Conservation (phyloP, 1,284 basidiomycete species). For the Neotropicomus parvogracilis region DNA sequence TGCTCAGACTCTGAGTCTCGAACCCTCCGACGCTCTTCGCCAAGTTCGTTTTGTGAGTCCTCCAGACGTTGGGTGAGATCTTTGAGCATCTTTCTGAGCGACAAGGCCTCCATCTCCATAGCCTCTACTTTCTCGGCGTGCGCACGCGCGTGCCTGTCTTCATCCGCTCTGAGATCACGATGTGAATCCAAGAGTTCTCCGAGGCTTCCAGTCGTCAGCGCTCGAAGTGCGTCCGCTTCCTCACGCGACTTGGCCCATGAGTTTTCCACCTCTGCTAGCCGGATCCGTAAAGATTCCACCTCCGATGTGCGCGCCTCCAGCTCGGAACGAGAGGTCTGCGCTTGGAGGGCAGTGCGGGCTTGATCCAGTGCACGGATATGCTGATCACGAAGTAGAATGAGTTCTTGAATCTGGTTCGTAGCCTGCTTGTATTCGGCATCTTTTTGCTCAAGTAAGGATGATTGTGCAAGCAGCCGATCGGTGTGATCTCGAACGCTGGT, state of each 20-base stretch:
- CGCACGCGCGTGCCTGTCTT: constrained; percentile 67
- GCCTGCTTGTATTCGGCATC: constrained; percentile 75
- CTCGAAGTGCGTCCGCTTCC: constrained; percentile 83
- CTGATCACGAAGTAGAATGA: constrained; percentile 68
- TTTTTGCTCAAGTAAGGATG: constrained; percentile 72
- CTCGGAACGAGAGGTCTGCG: constrained; percentile 77
- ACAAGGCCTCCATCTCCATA: constrained; percentile 73
- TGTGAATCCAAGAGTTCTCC: constrained; percentile 84
- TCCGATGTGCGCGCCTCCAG: constrained; percentile 72
- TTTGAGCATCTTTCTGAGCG: constrained; percentile 73
- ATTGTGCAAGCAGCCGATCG: constrained; percentile 72
- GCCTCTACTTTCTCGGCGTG: constrained; percentile 80
- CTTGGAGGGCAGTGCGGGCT: constrained; percentile 72
- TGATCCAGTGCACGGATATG: constrained; percentile 87
- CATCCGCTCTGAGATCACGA: constrained; percentile 74
- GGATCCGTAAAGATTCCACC: constrained; percentile 61
- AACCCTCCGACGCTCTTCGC: constrained; percentile 64
- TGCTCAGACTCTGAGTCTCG: constrained; percentile 71
- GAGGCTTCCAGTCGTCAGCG: constrained; percentile 78
- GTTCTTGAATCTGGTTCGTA: constrained; percentile 69
- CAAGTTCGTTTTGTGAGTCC: constrained; percentile 65
- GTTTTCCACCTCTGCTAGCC: constrained; percentile 75
- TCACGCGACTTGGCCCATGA: constrained; percentile 86
- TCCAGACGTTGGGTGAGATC: constrained; percentile 73
- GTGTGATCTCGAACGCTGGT: constrained; percentile 73